These are phyloP conservation scores for Kockiozyma suomiensis DNA, from an alignment of 805 yeast genomes.

Conservation along the genomic window DNA sequence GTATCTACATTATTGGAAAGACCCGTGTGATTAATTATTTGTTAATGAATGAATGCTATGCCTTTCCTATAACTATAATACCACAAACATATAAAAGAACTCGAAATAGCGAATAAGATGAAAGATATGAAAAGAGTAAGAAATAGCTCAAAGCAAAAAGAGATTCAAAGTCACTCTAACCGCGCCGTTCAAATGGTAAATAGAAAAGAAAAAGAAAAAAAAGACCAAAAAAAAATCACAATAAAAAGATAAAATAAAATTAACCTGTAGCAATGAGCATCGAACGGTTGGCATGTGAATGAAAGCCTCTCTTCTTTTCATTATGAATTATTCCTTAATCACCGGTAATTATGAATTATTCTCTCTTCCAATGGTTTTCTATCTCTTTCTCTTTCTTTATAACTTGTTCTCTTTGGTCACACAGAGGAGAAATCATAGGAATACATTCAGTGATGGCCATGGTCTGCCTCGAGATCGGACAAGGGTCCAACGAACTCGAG, in stretches of 20 bases:
- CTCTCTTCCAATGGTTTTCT: too few relatives aligned
- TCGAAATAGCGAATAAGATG: neutral
- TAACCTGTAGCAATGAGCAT: neutral
- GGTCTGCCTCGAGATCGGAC: conserved; percentile 55
- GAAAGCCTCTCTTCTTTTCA: too few relatives aligned
- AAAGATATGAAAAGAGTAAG: too few relatives aligned
- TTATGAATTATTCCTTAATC: too few relatives aligned
- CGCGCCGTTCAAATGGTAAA: neutral
- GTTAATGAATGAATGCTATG: conserved; percentile 6
- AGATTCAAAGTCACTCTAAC: neutral
- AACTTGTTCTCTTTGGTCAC: too few relatives aligned
- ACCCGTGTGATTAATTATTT: too few relatives aligned
- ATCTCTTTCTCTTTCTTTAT: too few relatives aligned
- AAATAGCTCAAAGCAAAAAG: neutral
- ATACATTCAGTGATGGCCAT: too few relatives aligned
- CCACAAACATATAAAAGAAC: neutral
- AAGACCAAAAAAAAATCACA: neutral
- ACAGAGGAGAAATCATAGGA: too few relatives aligned
- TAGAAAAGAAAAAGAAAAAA: neutral
- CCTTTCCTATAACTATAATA: conserved; percentile 2
- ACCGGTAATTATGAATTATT: too few relatives aligned
- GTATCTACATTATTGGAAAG: too few relatives aligned
- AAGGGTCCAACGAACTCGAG: conserved; percentile 85
- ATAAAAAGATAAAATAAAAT: neutral
- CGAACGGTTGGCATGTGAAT: too few relatives aligned